Evolutionary conservation across 2,329 filamentous ascomycete species (phyloP).

Genomic region (Colletotrichum eleusines): DNA sequence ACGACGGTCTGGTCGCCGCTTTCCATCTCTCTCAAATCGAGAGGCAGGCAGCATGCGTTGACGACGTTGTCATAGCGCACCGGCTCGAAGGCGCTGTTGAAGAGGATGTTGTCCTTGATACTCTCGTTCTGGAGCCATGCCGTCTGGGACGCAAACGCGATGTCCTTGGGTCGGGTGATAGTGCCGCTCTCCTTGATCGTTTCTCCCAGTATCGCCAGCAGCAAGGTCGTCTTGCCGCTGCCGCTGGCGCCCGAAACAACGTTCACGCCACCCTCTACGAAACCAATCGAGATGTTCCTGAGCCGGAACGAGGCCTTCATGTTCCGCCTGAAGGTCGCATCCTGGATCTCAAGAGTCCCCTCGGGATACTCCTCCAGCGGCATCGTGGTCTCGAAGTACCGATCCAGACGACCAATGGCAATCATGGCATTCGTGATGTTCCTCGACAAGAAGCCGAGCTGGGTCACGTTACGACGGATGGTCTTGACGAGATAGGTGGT

Average conservation of each 20-base stretch:
- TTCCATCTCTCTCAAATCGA: slow-evolving; percentile 64
- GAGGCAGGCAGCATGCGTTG: slow-evolving; percentile 65
- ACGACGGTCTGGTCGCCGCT: slow-evolving; percentile 64
- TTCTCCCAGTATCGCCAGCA: slow-evolving; percentile 67
- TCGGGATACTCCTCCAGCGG: slow-evolving; percentile 61
- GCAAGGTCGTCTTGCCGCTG: slow-evolving; percentile 68
- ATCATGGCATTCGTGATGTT: slow-evolving; percentile 57
- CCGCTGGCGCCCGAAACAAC: slow-evolving; percentile 67
- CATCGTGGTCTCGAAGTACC: slow-evolving; percentile 64
- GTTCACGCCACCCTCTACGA: slow-evolving; percentile 66
- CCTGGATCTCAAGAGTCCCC: slow-evolving; percentile 60
- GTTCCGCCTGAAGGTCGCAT: slow-evolving; percentile 63
- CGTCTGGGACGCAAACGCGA: slow-evolving; percentile 69
- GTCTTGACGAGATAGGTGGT: slow-evolving; percentile 66
- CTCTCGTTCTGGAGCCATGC: slow-evolving; percentile 70
- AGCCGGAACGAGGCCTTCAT: slow-evolving; percentile 64
- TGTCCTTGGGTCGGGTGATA: slow-evolving; percentile 62
- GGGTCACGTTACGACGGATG: slow-evolving; percentile 64
- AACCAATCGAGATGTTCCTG: slow-evolving; percentile 62
- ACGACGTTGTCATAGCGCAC: slow-evolving; percentile 67
- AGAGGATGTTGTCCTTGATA: slow-evolving; percentile 67
- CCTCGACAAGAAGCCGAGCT: slow-evolving; percentile 60
- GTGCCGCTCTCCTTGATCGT: slow-evolving; percentile 62
- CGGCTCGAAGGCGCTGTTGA: slow-evolving; percentile 64
- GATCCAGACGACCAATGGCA: slow-evolving; percentile 65